Evolutionary conservation across 208 protist species (phyloP), one percentile per base, ranked within the genome.

Genomic region (Borovskyia barvae): DNA sequence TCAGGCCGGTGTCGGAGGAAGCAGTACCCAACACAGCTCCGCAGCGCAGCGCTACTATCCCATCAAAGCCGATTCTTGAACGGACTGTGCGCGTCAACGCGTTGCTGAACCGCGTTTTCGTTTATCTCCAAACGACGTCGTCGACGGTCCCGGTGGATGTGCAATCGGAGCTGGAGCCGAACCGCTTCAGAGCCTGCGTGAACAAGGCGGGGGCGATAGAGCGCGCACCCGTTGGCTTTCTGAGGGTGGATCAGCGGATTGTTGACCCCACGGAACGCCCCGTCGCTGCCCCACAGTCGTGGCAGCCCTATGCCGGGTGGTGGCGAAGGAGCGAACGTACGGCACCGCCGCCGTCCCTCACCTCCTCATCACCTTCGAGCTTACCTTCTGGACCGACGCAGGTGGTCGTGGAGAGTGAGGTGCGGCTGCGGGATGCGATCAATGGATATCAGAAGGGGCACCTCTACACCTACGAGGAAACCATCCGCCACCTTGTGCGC

Each of bases 401-500:
- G 19, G 37, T 82, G 3, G 37, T 72, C 32, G 26, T 87, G 11
- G 41, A 73, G 29, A 80, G 64, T 33, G 46, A 41, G 2, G 64
- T 87, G 46, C 72, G 81, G 1, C 46, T 70, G 43, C 68, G 62
- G 1, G 67, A 79, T 25, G 63, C 70, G 9, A 52, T 58, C 39
- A 94, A 94, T 35, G 74, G 77, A 5, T 87, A 82, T 43, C 73
- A 85, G 45, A 75, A 82, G 35, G 87, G 87, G 1, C 66, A 49
- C 39, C 48, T 85, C 0, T 53, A 60, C 24, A 56, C 59, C 20
- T 91, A 80, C 43, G 74, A 90, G 59, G 42, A 78, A 33, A 80
- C 61, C 0, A 45, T 90, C 9, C 43, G 70, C 19, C 78, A 75
- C 25, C 51, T 73, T 2, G 55, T 73, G 14, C 58, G 50, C 37